Evolutionary conservation across 352 stramenopile genomes (phyloP).

Genomic region (Phytophthora cryptogea): DNA sequence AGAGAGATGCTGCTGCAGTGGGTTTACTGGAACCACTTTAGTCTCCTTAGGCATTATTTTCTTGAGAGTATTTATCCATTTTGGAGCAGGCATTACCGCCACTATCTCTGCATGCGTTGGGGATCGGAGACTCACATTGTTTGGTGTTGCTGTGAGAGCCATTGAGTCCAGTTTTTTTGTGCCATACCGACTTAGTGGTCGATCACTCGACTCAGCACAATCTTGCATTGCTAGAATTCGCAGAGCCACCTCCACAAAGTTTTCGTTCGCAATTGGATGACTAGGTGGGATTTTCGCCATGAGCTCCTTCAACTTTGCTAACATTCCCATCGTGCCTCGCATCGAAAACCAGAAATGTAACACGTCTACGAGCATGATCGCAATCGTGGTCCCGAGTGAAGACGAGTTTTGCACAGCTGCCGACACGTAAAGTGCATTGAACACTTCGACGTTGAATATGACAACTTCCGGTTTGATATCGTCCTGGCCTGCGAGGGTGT

Average conservation of each 20-base stretch:
- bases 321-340: constrained; percentile 8
- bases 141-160: not conserved
- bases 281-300: constrained; percentile 16
- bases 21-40: not conserved
- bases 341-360: constrained; percentile 31
- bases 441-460: constrained; percentile 53
- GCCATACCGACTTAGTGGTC: not conserved
- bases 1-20: not conserved
- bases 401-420: constrained; percentile 19
- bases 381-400: constrained; percentile 14
- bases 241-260: constrained; percentile 19
- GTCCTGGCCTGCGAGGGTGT: constrained; percentile 20
- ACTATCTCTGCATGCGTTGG: not conserved
- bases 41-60: not conserved
- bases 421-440: constrained; percentile 46
- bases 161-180: not conserved
- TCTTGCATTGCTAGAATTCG: constrained; percentile 15
- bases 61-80: not conserved
- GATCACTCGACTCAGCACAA: not conserved
- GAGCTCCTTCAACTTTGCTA: constrained; percentile 9
- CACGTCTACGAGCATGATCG: constrained; percentile 24
- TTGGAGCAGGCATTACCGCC: not conserved
- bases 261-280: constrained; percentile 5
- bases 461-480: constrained; percentile 44
- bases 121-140: not conserved